Evolutionary conservation across 306 rosid genomes (phyloP), one percentile per base, ranked within the genome.

Genomic region (Oxytropis ochrocephala): DNA sequence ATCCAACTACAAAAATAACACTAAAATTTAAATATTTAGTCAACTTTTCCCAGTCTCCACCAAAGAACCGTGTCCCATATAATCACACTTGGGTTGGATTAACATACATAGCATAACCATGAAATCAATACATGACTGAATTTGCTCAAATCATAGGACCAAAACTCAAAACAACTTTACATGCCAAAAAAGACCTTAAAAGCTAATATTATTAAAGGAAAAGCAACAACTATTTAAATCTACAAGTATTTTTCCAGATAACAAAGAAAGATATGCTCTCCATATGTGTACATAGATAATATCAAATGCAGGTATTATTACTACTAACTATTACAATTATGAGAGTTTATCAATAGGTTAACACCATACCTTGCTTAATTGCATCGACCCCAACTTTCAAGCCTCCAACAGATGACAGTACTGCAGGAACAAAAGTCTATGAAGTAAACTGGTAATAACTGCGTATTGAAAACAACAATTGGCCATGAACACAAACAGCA

Each of bases 351-450:
- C 51, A 21, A 78, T 7, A 35, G 81, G 44, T 38, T 19, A 69
- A 49, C 52, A 42, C 18, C 67, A 39, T 86, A 92, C 98, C 98
- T 76, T 92, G 83, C 36, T 79, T 11, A 78, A 92, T 86, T 59
- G 88, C 84, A 36, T 83, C 86, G 57, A 92, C 93, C 77, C 86
- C 93, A 49, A 90, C 77, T 76, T 80, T 88, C 73, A 92, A 79
- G 70, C 98, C 98, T 75, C 89, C 73, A 70, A 92, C 91, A 73
- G 98, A 92, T 43, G 98, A 92, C 59, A 84, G 74, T 10, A 92
- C 98, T 92, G 89, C 91, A 88, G 50, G 42, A 72, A 64, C 55
- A 42, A 65, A 75, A 39, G 17, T 3, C 74, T 44, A 70, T 32
- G 59, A 51, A 58, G 77, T 58, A 67, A 72, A 70, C 33, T 4